Base-by-base conservation (phyloP, 805 yeast species). In the Sugiyamaella floridensis region DNA sequence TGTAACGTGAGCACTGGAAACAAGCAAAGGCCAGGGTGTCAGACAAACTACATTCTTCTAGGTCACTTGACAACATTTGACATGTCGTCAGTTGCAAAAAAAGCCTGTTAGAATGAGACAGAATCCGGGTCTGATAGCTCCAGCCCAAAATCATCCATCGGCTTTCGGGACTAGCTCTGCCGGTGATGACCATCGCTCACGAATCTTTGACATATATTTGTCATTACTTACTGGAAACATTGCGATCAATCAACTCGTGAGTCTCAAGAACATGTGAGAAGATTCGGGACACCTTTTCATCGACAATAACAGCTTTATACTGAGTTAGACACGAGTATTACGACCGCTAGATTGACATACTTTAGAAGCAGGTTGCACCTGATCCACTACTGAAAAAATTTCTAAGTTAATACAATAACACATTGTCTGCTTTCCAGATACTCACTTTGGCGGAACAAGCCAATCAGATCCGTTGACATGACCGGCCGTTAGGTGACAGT, bases 341-440 rank as follows among this genome's bases (percentile, higher is more conserved):
- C 16, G n/a, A 10, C 46, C 29, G 8, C 22, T 11, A 5, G 40
- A 19, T 18, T 14, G 26, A 41, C 61, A 7, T 48, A 58, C 61
- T 50, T 51, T 51, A 37, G 50, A 41, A 4, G 60, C 51, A 5
- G 81, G 77, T 52, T 74, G 66, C 2, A 78, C 72, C 18, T 71
- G 67, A 48, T 68, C 71, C 14, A 79, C 55, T 5, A 69, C 48
- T 22, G 60, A 61, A 41, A 77, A 59, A 11, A 78, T 61, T 19
- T 45, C 58, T 54, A 40, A 12, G 45, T 49, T 18, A 43, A 32
- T 20, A 11, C 26, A 18, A 12, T 22, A 32, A 8, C 19, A 29
- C 40, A 16, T 11, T 12, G 20, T 15, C 4, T 22, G 19, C 34
- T 53, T 28, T 12, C 37, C 34, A 41, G 11, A 11, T 37, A 51